phyloP scores from a whole-genome alignment of 1,284 basidiomycete species.

The Leccinum solheimii region DNA sequence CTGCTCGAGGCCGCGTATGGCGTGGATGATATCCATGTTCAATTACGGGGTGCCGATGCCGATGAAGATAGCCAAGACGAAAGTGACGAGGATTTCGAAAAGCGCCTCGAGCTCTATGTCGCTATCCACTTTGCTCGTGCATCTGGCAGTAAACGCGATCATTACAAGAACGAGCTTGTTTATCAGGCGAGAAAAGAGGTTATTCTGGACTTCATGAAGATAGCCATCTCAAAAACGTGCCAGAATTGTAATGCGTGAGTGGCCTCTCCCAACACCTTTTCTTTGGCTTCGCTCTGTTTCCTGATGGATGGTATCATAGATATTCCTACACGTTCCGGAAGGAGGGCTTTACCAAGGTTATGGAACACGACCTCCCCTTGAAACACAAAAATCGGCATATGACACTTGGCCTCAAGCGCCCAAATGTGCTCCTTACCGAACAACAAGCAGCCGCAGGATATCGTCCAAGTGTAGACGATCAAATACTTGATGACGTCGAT shows the following conservation, averaged over 20 bases:
- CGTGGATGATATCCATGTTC: conserved; percentile 63
- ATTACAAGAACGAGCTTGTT: conserved; percentile 87
- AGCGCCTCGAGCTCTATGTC: conserved; percentile 76
- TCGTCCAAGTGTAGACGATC: conserved; percentile 32
- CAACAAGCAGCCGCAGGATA: conserved; percentile 37
- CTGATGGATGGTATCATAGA: conserved; percentile 43
- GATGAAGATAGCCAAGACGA: conserved; percentile 45
- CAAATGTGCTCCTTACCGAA: conserved; percentile 65
- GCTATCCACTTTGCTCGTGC: conserved; percentile 60
- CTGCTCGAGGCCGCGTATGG: conserved; percentile 81
- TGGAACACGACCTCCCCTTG: conserved; percentile 84
- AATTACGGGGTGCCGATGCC: conserved; percentile 39
- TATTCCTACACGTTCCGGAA: conserved; percentile 86
- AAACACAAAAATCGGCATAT: conserved; percentile 77
- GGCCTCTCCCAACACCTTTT: neutral
- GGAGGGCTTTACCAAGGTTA: conserved; percentile 92
- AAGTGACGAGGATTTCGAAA: conserved; percentile 65
- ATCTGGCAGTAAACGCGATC: conserved; percentile 66
- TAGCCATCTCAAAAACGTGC: conserved; percentile 71
- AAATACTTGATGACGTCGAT: conserved; percentile 46
- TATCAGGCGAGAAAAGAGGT: conserved; percentile 87
- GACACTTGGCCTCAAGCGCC: conserved; percentile 58
- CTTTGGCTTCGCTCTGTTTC: neutral
- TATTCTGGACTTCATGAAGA: conserved; percentile 82
- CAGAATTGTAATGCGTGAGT: conserved; percentile 85